Base-by-base conservation (phyloP, 2,329 filamentous ascomycete species). In the Daldinia eschscholtzii region DNA sequence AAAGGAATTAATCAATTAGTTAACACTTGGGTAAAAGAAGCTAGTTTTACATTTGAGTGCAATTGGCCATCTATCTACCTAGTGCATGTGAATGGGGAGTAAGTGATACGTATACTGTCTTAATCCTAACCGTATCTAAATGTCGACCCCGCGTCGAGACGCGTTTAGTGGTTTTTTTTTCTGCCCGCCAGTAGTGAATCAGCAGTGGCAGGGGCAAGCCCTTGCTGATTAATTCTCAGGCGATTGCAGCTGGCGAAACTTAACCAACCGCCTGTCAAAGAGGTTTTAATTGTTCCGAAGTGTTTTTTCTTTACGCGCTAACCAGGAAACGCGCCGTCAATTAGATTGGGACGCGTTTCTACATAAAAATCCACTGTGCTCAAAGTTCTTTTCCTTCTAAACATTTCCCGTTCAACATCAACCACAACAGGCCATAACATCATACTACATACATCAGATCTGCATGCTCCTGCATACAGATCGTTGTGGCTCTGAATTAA, bases 141-240 rank as follows among this genome's bases (percentile, higher is more conserved):
- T 23, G 20, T 23, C 2, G 30, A 67, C 62, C 58, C 57, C 70
- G 73, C 72, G 71, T 70, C 66, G 37, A 33, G 33, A 61, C 74
- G 75, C 72, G 74, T 75, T 75, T 50, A 75, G 72, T 75, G 72
- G 72, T 66, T 72, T 64, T 53, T 50, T 9, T 35, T 53, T 50
- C 23, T 42, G 52, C 23, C 60, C 63, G 28, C 42, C 18, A 63
- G 30, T 37, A 7, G 13, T 23, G 52, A 44, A 44, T 39, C 41
- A 30, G 30, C 30, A 33, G 5, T 9, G 35, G 48, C 68, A 57
- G 33, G 52, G 52, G 52, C 52, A 37, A 55, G 33, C 52, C 30
- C 35, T 35, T 60, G 68, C 65, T 70, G 68, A 70, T 68, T 68
- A 70, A 68, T 70, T 68, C 44, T 42, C 28, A 62, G 56, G 39